These are phyloP conservation scores for Chalara sp. DNA, from an alignment of 2,329 filamentous ascomycete genomes.

Conservation along the genomic window DNA sequence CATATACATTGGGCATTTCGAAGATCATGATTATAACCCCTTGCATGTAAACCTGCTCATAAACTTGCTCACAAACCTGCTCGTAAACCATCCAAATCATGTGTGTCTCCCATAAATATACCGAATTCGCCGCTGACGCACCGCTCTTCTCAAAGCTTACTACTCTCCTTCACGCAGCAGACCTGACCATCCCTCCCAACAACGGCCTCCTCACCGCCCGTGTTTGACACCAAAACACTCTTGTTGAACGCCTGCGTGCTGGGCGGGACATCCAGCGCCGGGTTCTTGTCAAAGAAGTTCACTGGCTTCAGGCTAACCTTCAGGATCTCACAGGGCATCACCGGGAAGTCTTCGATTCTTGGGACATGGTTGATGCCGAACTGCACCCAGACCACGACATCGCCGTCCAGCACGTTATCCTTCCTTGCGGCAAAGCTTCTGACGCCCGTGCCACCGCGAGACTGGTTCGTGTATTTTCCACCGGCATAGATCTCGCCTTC, in stretches of 20 bases:
- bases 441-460: slow-evolving; percentile 44
- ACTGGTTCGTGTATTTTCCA: slow-evolving; percentile 51
- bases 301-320: slow-evolving; percentile 42
- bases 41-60: no score
- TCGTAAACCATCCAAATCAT: no score
- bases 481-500: slow-evolving; percentile 46
- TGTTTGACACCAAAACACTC: slow-evolving; percentile 13
- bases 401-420: slow-evolving; percentile 40
- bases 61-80: no score
- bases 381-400: slow-evolving; percentile 52
- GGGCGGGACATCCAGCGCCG: slow-evolving; percentile 42
- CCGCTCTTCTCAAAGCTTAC: slow-evolving; percentile 1
- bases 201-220: background rate
- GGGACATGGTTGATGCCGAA: slow-evolving; percentile 59
- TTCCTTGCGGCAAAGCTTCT: slow-evolving; percentile 46
- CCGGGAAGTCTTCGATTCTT: slow-evolving; percentile 58
- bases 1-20: no score
- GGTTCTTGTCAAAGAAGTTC: slow-evolving; percentile 47
- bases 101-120: no score
- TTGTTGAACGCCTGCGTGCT: slow-evolving; percentile 37
- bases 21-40: no score
- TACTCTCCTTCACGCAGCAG: slow-evolving; percentile 6
- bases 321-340: slow-evolving; percentile 57
- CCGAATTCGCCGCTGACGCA: no score
- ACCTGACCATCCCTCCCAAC: background rate